Base-by-base conservation (phyloP, 176 grass and related monocot genomes). In the Eragrostis curvula region DNA sequence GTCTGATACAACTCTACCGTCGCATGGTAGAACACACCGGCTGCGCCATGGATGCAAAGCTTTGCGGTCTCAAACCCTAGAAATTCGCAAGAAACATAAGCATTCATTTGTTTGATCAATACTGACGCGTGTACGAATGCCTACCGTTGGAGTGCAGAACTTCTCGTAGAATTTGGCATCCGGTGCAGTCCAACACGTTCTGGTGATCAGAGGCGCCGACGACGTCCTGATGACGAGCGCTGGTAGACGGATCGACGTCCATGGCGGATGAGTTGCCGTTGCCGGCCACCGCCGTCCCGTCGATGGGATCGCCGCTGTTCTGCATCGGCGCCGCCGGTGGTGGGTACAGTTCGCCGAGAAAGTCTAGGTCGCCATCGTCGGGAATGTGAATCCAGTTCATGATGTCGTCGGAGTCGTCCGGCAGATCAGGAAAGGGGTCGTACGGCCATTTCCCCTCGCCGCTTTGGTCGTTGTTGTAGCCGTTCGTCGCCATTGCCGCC, bases 131-230 rank as follows among this genome's bases (percentile, higher is more conserved):
- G 2, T 39, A 9, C 46, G 11, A 27, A 15, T 6, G 12, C 28
- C 3, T 47, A 93, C 91, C 91, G 56, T 93, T 85, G 12, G 73
- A 80, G 29, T 93, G 91, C 67, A 86, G 8, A 21, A 93, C 68
- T 85, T 88, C 85, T 83, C 91, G 78, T 39, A 93, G 71, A 23
- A 90, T 14, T 20, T 88, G 82, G 79, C 88, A 93, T 11, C 70
- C 73, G 6, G 74, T 83, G 69, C 88, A 88, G 44, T 88, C 91
- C 23, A 93, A 52, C 9, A 46, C 18, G 53, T 40, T 44, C 48
- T 40, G 56, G 7, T 49, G 60, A 18, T 40, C 12, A 56, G 52
- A 20, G 27, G 55, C 55, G 20, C 25, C n/a, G 1, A n/a, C 29
- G 71, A n/a, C 29, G 71, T 16, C 32, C 32, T 21, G 28, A 13